Evolutionary conservation across 2,329 filamentous ascomycete genomes (phyloP).

Genomic region (Zymoseptoria tritici): DNA sequence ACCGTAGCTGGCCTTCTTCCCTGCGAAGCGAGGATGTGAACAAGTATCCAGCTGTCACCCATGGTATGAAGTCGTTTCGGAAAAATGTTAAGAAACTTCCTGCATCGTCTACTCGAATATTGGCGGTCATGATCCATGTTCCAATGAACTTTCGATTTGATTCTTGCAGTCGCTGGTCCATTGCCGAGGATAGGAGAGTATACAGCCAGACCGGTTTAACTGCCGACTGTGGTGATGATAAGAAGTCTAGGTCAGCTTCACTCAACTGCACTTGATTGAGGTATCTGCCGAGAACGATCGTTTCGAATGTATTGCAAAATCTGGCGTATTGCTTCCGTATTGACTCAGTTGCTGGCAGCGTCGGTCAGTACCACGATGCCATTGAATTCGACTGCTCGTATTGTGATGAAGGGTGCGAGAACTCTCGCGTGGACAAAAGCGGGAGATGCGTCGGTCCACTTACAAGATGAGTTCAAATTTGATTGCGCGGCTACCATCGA

Average conservation of each 20-base stretch:
- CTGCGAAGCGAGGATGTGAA: constrained; percentile 36
- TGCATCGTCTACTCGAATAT: constrained; percentile 16
- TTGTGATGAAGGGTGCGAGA: too few species aligned
- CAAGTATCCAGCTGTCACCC: constrained; percentile 39
- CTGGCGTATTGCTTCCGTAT: constrained; percentile 34
- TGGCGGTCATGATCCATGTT: constrained; percentile 36
- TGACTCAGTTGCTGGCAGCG: constrained; percentile 1
- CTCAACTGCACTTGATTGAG: constrained; percentile 43
- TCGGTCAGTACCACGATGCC: neutral
- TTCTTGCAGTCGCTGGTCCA: constrained; percentile 38
- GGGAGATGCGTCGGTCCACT: neutral
- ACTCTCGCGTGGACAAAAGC: too few species aligned
- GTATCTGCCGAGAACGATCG: constrained; percentile 42
- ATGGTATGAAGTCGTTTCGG: constrained; percentile 37
- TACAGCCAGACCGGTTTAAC: constrained; percentile 37
- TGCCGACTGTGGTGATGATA: constrained; percentile 30
- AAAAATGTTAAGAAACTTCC: constrained; percentile 32
- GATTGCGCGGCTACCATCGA: constrained; percentile 1
- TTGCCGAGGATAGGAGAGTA: constrained; percentile 35
- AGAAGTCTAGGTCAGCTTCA: constrained; percentile 35
- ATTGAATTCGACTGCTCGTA: neutral
- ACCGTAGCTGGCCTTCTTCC: constrained; percentile 25
- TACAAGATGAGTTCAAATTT: neutral
- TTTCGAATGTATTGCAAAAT: constrained; percentile 42
- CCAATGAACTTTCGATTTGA: constrained; percentile 41